Base-by-base conservation (phyloP, 176 grass and related monocot species). In the Urochloa ruziziensis region DNA sequence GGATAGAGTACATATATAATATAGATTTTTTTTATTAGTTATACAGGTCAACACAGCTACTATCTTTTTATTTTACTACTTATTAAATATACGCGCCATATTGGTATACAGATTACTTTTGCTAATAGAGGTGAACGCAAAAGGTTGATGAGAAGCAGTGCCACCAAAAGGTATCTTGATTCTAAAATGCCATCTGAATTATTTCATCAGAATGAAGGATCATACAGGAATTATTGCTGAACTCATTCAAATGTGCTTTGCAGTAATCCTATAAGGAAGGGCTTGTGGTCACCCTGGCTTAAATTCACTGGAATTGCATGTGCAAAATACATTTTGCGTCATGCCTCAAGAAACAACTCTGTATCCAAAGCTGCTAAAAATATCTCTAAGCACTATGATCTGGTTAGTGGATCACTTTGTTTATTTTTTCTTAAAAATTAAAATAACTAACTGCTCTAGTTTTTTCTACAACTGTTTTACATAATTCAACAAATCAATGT, bases 381-480 rank as follows among this genome's bases (percentile, higher is more conserved):
- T 76, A 91, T 97, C 25, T 97, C 94, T 73, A 53, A 84, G 56
- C 94, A 97, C 77, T 97, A 97, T 66, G 94, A 97, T 90, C 75
- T 97, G 89, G 92, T 94, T 24, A 86, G 79, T 49, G 6, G 40
- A 14, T n/a, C n/a, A n/a, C 5, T 63, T 44, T 51, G 6, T 35
- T 52, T 24, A n/a, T 10, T 10, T 15, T 15, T 40, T 7, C 12
- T 0, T 43, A 29, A 47, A 73, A 28, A n/a, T n/a, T 17, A 2
- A 48, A 46, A 47, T 46, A 9, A 70, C 24, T 21, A 49, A 49
- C 15, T 21, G 19, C 51, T 53, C 19, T 1, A 24, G 9, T 24
- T 24, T 25, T 58, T 11, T 58, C 33, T 35, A 58, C 14, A 4
- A 21, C 3, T 39, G 25, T 23, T 33, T 64, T 33, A 64, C 16